phyloP scores from a whole-genome alignment of 495 filamentous ascomycete species.

The Astrothelium macrocarpum region DNA sequence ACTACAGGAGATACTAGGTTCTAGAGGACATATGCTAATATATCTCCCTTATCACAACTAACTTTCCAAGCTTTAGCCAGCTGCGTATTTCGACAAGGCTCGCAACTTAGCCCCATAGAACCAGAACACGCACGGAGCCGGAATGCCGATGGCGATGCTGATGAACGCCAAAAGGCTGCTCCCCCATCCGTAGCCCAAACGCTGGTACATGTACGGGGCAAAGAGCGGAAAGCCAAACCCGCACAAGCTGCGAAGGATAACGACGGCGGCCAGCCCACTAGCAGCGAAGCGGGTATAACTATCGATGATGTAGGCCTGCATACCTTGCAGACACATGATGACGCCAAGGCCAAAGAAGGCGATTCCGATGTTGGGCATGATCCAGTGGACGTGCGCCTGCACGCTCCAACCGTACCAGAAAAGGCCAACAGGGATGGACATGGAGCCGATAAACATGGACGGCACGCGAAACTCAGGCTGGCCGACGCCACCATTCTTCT shows the following conservation, averaged over 20 bases:
- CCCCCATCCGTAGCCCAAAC: conserved; percentile 20
- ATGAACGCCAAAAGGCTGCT: conserved; percentile 18
- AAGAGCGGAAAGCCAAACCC: conserved; percentile 69
- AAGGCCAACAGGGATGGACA: conserved; percentile 53
- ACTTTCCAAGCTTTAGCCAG: conserved; percentile 8
- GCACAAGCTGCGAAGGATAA: conserved; percentile 51
- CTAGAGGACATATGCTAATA: background rate
- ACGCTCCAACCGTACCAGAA: conserved; percentile 68
- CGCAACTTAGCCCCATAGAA: conserved; percentile 15
- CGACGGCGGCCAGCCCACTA: conserved; percentile 53
- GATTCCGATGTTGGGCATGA: conserved; percentile 57
- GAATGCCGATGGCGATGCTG: conserved; percentile 18
- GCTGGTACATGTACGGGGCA: conserved; percentile 52
- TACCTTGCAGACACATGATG: conserved; percentile 51
- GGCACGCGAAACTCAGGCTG: conserved; percentile 61
- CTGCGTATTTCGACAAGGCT: conserved; percentile 17
- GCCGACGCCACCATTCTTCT: conserved; percentile 46
- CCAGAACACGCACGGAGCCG: conserved; percentile 19
- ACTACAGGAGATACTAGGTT: background rate
- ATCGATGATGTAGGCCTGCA: conserved; percentile 62
- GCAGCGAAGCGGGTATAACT: conserved; percentile 61
- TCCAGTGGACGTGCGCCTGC: conserved; percentile 55
- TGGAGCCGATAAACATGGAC: conserved; percentile 45
- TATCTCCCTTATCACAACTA: background rate
- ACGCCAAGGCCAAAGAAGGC: conserved; percentile 44